A percentile compares a stretch with the other conserved stretches of the same genome.
Conservation (phyloP, 768 basidiomycete genomes). For the Kwoniella sp. region DNA sequence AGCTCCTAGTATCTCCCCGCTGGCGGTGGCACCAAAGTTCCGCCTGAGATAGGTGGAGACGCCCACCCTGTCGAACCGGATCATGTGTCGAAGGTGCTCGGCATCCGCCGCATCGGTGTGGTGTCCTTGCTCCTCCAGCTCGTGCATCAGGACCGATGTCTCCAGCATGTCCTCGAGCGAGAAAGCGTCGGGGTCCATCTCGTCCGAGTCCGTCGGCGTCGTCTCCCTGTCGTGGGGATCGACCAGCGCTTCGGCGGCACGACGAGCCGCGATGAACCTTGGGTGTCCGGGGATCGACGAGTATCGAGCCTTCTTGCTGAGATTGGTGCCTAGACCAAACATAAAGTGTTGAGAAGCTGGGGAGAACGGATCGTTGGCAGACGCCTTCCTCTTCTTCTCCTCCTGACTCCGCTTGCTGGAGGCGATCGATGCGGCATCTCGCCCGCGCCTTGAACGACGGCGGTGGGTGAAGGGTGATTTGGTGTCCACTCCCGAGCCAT, state of each 20-base stretch:
- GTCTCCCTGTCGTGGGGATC: conserved; percentile 21
- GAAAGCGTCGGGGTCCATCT: too few relatives aligned
- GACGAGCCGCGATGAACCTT: conserved; percentile 30
- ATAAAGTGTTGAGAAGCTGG: conserved; percentile 2
- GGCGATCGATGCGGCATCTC: conserved; percentile 23
- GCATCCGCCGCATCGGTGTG: conserved; percentile 10
- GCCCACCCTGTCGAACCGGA: conserved; percentile 28
- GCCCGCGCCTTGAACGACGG: conserved; percentile 21
- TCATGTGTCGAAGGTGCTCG: conserved; percentile 24
- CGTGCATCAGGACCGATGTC: conserved; percentile 17
- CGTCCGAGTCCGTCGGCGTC: conserved; percentile 26
- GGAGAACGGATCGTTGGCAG: conserved; percentile 27
- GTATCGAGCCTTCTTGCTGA: conserved; percentile 30
- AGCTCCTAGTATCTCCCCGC: not conserved
- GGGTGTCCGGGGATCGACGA: conserved; percentile 47
- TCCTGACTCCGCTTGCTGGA: conserved; percentile 1
- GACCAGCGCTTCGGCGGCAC: conserved; percentile 22
- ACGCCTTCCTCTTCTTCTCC: conserved; percentile 25
- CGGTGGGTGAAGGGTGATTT: conserved; percentile 44
- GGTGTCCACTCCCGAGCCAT: conserved; percentile 31
- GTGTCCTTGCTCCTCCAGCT: conserved; percentile 9
- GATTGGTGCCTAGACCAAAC: too few relatives aligned
- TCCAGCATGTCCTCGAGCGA: conserved; percentile 45
- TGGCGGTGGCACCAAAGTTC: conserved; percentile 11
- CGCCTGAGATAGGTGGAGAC: conserved; percentile 29